phyloP scores from a whole-genome alignment of 108 stramenopile species.

The Heterococcus sp. region DNA sequence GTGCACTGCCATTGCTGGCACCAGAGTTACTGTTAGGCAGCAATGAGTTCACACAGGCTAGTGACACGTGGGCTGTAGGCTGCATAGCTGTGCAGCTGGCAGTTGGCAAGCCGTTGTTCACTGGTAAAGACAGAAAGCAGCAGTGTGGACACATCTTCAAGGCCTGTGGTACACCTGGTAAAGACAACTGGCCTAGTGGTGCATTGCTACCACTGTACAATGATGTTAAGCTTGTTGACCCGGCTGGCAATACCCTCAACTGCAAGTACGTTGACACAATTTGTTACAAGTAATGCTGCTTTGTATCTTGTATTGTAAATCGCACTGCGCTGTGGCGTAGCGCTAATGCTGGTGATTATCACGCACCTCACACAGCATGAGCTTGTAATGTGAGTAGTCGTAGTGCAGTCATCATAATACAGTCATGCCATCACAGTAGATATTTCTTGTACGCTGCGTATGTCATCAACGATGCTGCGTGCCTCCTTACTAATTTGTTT shows the following conservation, averaged over 20 bases:
- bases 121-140: constrained; percentile 23
- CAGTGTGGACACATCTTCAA: constrained; percentile 30
- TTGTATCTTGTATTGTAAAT: background rate
- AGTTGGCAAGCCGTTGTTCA: constrained; percentile 34
- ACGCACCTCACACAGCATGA: background rate
- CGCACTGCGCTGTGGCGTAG: background rate
- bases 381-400: background rate
- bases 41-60: background rate
- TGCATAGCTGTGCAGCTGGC: constrained; percentile 37
- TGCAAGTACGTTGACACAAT: background rate
- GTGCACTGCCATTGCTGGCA: constrained; percentile 4
- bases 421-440: background rate
- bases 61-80: constrained; percentile 39
- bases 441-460: background rate
- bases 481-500: too few relatives aligned
- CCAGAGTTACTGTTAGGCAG: constrained; percentile 36
- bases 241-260: constrained; percentile 27
- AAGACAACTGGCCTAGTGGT: constrained; percentile 23
- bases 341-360: background rate
- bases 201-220: constrained; percentile 23
- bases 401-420: too few relatives aligned
- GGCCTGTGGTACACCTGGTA: constrained; percentile 33
- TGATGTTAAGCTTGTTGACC: constrained; percentile 13
- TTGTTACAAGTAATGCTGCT: background rate
- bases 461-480: background rate